Evolutionary conservation across 768 basidiomycete species (phyloP).

Genomic region (Stropharia rugosoannulata): DNA sequence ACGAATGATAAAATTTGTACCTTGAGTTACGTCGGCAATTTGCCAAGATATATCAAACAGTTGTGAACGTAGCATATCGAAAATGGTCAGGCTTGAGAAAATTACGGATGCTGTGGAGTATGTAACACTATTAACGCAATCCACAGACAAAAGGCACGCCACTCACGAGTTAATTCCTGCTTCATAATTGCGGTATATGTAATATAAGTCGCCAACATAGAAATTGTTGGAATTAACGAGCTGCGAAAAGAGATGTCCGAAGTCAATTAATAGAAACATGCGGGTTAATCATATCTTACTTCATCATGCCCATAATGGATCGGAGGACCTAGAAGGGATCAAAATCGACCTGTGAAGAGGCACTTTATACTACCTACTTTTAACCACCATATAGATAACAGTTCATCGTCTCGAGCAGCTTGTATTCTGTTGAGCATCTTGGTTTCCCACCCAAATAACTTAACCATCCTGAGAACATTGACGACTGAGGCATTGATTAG

Average conservation of each 20-base stretch:
- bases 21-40: conserved; percentile 17
- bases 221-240: conserved; percentile 56
- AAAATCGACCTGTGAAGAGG: not conserved
- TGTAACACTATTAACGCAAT: not conserved
- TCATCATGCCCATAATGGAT: not conserved
- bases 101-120: conserved; percentile 35
- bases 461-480: conserved; percentile 62
- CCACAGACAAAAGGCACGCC: not conserved
- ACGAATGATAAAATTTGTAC: not conserved
- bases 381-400: conserved; percentile 50
- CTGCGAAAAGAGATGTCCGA: conserved; percentile 27
- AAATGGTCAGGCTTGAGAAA: conserved; percentile 57
- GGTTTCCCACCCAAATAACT: conserved; percentile 69
- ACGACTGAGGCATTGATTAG: conserved; percentile 34
- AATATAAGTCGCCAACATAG: conserved; percentile 66
- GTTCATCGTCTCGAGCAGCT: conserved; percentile 59
- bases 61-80: conserved; percentile 56
- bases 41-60: conserved; percentile 35
- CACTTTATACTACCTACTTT: conserved; percentile 29
- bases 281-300: not conserved
- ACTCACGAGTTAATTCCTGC: conserved; percentile 29
- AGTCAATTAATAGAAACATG: not conserved
- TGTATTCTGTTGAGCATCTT: conserved; percentile 50
- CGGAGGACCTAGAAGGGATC: not conserved
- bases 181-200: conserved; percentile 48